Percentiles rank a stretch among this genome's conserved stretches.
phyloP scores from a whole-genome alignment of 1,139 yeast genomes.

The Nakaseomyces delphensis region DNA sequence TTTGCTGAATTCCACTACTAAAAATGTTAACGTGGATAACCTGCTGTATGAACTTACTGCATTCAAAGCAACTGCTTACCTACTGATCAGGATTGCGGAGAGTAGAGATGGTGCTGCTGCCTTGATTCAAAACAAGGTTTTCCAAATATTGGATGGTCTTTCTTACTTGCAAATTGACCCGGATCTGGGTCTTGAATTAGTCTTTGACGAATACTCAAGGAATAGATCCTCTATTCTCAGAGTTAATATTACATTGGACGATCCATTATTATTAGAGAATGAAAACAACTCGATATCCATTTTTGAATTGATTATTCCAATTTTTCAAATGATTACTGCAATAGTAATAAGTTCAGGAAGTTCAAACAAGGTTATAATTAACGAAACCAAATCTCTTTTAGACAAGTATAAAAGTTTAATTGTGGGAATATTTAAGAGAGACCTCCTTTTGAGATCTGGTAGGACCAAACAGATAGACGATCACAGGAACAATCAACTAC shows the following conservation, averaged over 20 bases:
- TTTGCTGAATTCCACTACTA: conserved; percentile 36
- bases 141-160: conserved; percentile 51
- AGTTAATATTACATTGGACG: conserved; percentile 44
- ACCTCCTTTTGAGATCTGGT: conserved; percentile 35
- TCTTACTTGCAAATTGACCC: conserved; percentile 62
- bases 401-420: conserved; percentile 48
- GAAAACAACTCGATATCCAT: conserved; percentile 38
- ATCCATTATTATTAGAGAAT: conserved; percentile 38
- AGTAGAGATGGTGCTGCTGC: conserved; percentile 70
- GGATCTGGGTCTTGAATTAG: conserved; percentile 58
- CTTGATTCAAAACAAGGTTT: conserved; percentile 63
- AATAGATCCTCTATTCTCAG: conserved; percentile 32
- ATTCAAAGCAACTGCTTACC: conserved; percentile 60
- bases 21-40: conserved; percentile 41
- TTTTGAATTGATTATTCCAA: conserved; percentile 66
- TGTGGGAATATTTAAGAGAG: conserved; percentile 64
- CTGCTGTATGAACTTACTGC: conserved; percentile 66
- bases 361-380: conserved; percentile 55
- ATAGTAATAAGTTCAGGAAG: conserved; percentile 72
- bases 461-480: conserved; percentile 21
- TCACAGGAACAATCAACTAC: conserved; percentile 32
- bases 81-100: conserved; percentile 67
- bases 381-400: conserved; percentile 47
- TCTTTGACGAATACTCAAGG: conserved; percentile 31
- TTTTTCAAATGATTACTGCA: conserved; percentile 65